Percentiles rank a stretch among this genome's conserved stretches.
Conservation (phyloP, 495 filamentous ascomycete species). For the Bathelium albidoporum region DNA sequence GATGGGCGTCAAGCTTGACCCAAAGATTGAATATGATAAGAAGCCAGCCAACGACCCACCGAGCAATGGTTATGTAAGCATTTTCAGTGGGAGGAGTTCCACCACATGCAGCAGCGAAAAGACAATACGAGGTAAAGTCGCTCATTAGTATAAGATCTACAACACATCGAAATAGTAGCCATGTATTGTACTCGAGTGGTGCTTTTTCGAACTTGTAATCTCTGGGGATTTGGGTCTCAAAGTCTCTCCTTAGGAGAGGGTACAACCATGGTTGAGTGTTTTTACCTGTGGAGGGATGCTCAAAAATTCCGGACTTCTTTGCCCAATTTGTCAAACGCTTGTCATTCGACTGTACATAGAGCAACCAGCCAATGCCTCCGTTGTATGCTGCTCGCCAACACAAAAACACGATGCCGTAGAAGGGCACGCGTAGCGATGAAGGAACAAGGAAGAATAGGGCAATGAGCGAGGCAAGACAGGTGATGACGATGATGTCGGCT, state of each 20-base stretch:
- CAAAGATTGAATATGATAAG: slow-evolving; percentile 94
- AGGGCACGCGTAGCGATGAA: slow-evolving; percentile 50
- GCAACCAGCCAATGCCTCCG: slow-evolving; percentile 80
- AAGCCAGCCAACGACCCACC: slow-evolving; percentile 71
- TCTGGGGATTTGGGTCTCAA: slow-evolving; percentile 86
- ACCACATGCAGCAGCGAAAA: slow-evolving; percentile 87
- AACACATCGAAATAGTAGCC: slow-evolving; percentile 88
- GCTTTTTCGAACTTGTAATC: slow-evolving; percentile 92
- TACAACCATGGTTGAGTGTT: slow-evolving; percentile 76
- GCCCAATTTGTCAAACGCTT: slow-evolving; percentile 81
- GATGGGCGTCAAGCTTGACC: slow-evolving; percentile 96
- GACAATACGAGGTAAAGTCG: slow-evolving; percentile 91
- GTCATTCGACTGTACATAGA: slow-evolving; percentile 82
- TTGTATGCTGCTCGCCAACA: slow-evolving; percentile 94
- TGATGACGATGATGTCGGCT: slow-evolving; percentile 72
- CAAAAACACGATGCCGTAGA: slow-evolving; percentile 71
- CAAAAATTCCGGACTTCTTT: slow-evolving; percentile 72
- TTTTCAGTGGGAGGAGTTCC: slow-evolving; percentile 62
- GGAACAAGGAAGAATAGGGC: slow-evolving; percentile 63
- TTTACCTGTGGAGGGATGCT: slow-evolving; percentile 64
- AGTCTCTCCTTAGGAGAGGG: slow-evolving; percentile 69
- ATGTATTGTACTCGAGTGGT: slow-evolving; percentile 96
- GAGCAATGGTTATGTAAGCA: slow-evolving; percentile 52
- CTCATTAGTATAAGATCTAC: slow-evolving; percentile 97
- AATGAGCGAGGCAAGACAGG: slow-evolving; percentile 66